Conservation (phyloP, 176 grass and related monocot genomes). For the Aegilops longissima region DNA sequence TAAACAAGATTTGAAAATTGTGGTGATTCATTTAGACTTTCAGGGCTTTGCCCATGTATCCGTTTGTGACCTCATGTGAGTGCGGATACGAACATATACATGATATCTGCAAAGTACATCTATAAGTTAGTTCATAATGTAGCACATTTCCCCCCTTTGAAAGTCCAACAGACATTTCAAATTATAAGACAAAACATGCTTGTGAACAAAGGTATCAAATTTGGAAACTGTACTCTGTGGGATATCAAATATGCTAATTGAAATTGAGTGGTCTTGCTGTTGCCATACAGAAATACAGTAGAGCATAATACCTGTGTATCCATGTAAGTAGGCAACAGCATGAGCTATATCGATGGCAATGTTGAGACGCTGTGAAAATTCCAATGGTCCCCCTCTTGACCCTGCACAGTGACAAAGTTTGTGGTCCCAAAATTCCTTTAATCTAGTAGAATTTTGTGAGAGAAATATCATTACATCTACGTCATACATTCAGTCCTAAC, state of each 20-base stretch:
- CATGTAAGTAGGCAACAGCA: constrained; percentile 79
- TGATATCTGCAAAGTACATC: background rate
- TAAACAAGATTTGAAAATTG: background rate
- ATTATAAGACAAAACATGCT: background rate
- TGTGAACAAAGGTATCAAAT: background rate
- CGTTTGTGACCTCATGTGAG: background rate
- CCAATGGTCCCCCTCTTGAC: constrained; percentile 41
- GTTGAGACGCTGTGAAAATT: constrained; percentile 71
- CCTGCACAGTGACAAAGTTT: constrained; percentile 44
- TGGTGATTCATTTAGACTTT: background rate
- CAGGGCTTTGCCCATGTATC: background rate
- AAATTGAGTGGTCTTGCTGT: background rate
- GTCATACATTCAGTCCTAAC: background rate
- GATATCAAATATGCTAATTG: background rate
- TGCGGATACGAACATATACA: background rate
- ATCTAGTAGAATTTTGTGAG: background rate
- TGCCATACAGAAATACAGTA: background rate
- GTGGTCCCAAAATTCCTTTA: background rate
- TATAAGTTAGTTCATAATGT: background rate
- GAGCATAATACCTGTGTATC: constrained; percentile 60
- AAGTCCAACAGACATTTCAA: background rate
- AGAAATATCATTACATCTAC: background rate
- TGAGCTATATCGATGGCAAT: constrained; percentile 87
- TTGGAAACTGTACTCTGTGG: background rate
- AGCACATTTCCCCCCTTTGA: background rate